Base-by-base conservation (phyloP, 2,329 filamentous ascomycete species). In the Beauveria varroae region DNA sequence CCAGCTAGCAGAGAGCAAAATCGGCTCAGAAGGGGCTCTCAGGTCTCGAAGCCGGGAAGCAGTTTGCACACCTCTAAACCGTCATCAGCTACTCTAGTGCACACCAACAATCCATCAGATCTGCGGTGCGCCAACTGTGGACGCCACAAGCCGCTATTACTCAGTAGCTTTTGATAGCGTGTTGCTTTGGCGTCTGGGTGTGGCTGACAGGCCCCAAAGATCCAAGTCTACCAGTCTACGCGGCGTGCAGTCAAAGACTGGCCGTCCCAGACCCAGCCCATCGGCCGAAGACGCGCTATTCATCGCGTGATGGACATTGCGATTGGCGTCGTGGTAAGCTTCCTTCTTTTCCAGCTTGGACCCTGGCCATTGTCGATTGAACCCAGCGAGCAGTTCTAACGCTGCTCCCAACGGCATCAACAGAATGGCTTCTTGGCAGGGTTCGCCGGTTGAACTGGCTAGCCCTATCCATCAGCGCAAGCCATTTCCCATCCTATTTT, bases 71-170 rank as follows among this genome's bases (percentile, higher is more conserved):
- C 37, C 57, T 59, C 30, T 28, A 24, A 9, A 40, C 37, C 26
- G 26, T 59, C 2, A 18, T 37, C 10, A 52, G 37, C 57, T 59
- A 37, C 49, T 59, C 47, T 53, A n/a, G 16, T 44, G 26, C 41
- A 26, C 20, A 37, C 47, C 50, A 59, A n/a, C 47, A 24, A 58
- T 58, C 34, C 34, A 53, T 24, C 47, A 46, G 57, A 59, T 59
- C 57, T 53, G 40, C 57, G n/a, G 49, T 52, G 26, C 49, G 52
- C 22, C 37, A 10, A 52, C 16, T 44, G 40, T 59, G 49, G 57
- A 52, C 57, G 55, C 44, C 14, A 8, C 24, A 52, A 44, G 37
- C 47, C 57, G 24, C 47, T 30, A 44, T 26, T 59, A 26, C 34
- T 51, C 34, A 6, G 34, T 37, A 37, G 14, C 34, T 24, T 52